Percentiles rank a stretch among this genome's conserved stretches.
Evolutionary conservation across 2,329 filamentous ascomycete species (phyloP).

Genomic region (Colletotrichum sp.): DNA sequence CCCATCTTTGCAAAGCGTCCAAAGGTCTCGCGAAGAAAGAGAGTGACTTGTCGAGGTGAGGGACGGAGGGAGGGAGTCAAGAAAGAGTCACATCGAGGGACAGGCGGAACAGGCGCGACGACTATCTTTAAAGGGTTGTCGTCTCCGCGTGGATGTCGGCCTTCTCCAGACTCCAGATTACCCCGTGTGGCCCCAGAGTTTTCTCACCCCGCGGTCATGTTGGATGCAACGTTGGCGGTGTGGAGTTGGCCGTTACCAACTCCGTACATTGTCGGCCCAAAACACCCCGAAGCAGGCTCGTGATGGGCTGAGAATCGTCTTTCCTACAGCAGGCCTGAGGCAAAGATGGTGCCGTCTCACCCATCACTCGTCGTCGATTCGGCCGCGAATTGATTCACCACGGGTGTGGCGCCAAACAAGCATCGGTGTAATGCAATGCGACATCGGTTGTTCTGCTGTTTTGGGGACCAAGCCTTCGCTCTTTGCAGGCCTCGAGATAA

Average conservation of each 20-base stretch:
- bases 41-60: background rate
- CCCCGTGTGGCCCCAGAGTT: slow-evolving; percentile 2
- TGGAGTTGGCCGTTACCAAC: background rate
- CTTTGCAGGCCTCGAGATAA: background rate
- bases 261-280: background rate
- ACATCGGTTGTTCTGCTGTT: background rate
- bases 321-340: background rate
- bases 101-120: background rate
- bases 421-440: slow-evolving; percentile 8
- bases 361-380: background rate
- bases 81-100: background rate
- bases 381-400: background rate
- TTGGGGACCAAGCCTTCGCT: background rate
- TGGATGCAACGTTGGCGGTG: background rate
- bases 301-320: background rate
- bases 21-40: background rate
- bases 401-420: background rate
- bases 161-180: slow-evolving; percentile 5
- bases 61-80: background rate
- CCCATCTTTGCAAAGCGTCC: background rate
- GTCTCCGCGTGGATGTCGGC: background rate
- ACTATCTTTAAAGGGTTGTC: background rate
- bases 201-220: background rate
- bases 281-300: background rate
- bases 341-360: background rate